Conservation (phyloP, 2,329 filamentous ascomycete species). For the Beauveria asiatica region DNA sequence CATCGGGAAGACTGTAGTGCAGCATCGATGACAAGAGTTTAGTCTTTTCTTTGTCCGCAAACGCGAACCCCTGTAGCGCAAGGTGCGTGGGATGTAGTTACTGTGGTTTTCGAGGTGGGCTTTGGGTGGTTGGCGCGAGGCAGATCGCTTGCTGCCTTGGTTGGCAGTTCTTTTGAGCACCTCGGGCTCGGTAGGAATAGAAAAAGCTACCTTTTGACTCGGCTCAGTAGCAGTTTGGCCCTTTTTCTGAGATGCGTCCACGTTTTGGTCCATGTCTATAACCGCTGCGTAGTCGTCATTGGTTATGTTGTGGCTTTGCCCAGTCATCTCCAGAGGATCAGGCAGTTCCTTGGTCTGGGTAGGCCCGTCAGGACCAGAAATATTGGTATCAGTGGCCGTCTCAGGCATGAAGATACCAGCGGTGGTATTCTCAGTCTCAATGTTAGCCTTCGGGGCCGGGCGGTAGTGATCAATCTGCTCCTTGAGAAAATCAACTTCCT, state of each 20-base stretch:
- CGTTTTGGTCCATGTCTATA: conserved; percentile 21
- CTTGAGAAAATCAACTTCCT: conserved; percentile 38
- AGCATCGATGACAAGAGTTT: no score
- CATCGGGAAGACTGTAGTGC: no score
- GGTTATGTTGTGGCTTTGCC: conserved; percentile 14
- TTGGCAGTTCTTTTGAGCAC: conserved; percentile 26
- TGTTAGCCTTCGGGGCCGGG: conserved; percentile 28
- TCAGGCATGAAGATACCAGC: conserved; percentile 13
- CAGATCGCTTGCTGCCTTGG: conserved; percentile 32
- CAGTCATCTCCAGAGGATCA: conserved; percentile 13
- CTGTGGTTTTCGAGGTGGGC: conserved; percentile 20
- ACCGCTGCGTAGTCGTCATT: conserved; percentile 22
- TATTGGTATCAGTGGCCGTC: conserved; percentile 20
- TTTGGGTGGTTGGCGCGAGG: conserved; percentile 16
- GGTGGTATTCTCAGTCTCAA: conserved; percentile 28
- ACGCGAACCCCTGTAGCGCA: no score
- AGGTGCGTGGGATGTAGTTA: conserved; percentile 13
- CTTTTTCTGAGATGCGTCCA: conserved; percentile 16
- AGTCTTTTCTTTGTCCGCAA: no score
- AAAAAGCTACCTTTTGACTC: conserved; percentile 33
- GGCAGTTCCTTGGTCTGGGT: conserved; percentile 24
- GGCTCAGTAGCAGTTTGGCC: conserved; percentile 21
- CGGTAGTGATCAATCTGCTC: conserved; percentile 36
- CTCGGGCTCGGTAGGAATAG: conserved; percentile 28
- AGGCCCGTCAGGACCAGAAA: conserved; percentile 22